Evolutionary conservation across 805 yeast genomes (phyloP), one percentile per base, ranked within the genome.

Genomic region (Debaryomyces hansenii): DNA sequence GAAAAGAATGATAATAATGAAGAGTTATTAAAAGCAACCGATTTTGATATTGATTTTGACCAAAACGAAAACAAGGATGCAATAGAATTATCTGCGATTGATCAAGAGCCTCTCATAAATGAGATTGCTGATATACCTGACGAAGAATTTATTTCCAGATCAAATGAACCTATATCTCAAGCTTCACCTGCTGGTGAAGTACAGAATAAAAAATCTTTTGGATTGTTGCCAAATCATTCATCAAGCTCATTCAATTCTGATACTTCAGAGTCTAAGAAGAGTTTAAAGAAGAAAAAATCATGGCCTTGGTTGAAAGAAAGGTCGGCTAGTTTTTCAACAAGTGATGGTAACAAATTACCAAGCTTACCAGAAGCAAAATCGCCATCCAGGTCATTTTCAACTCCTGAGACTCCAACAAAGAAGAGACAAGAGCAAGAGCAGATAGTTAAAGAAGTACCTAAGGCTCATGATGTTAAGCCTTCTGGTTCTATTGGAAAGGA

Each of bases 271-370:
- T 16, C 31, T 10, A 41, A 38, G 29, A 36, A 59, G 55, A 53
- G 57, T 50, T 53, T 64, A 40, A 56, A 62, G 44, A 67, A 66
- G 57, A 72, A 69, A 57, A 69, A 69, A 50, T 62, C 71, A 11
- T 72, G 77, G 77, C 63, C 64, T 8, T 72, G 77, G 77, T 52
- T 68, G 33, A 62, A 63, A 44, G 62, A 64, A 34, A 55, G 71
- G 35, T 59, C 69, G 1, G 52, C 59, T 2, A 67, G 72, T 50
- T 47, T 64, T 6, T 65, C 72, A 4, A 55, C 67, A 5, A 47
- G 54, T 4, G 72, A 68, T 11, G 32, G 53, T 7, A 45, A 48
- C 7, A 47, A 47, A 33, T 53, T 64, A 16, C 54, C 67, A 1
- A 48, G 63, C 9, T 53, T 60, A 10, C 59, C 59, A 11, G 66